These are phyloP conservation scores for Penicillium robsamsonii DNA, from an alignment of 495 filamentous ascomycete genomes.

Conservation along the genomic window DNA sequence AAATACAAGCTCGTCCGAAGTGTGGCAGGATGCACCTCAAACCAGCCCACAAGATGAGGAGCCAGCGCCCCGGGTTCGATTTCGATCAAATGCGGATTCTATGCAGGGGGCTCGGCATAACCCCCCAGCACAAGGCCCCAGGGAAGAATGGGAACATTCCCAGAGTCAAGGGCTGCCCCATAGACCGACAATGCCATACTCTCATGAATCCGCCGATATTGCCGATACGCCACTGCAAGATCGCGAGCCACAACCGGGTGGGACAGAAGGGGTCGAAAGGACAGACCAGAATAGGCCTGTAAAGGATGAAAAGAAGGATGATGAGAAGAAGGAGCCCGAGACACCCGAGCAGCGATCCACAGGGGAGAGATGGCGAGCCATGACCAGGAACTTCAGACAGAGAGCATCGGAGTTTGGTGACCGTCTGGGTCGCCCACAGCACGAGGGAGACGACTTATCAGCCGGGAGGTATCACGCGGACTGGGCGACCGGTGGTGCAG, in stretches of 20 bases:
- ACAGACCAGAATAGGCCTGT: not conserved
- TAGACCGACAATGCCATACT: conserved; percentile 15
- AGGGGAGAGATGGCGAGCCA: conserved; percentile 3
- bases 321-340: not conserved
- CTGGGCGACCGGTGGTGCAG: conserved; percentile 29
- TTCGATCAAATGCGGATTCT: conserved; percentile 13
- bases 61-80: conserved; percentile 19
- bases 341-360: not conserved
- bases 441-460: conserved; percentile 27
- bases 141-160: conserved; percentile 14
- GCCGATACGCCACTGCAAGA: conserved; percentile 16
- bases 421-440: conserved; percentile 21
- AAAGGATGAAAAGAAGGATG: conserved; percentile 4
- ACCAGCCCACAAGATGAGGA: not conserved
- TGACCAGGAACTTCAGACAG: conserved; percentile 4
- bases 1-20: not conserved
- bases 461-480: conserved; percentile 26
- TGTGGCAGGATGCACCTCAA: not conserved
- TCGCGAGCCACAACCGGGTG: conserved; percentile 5
- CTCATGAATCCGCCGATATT: conserved; percentile 19
- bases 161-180: conserved; percentile 12
- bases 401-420: conserved; percentile 12
- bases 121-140: not conserved
- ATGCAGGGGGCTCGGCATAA: not conserved
- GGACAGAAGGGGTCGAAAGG: not conserved